phyloP scores from a whole-genome alignment of 2,329 filamentous ascomycete species.

The Trichophyton equinum region DNA sequence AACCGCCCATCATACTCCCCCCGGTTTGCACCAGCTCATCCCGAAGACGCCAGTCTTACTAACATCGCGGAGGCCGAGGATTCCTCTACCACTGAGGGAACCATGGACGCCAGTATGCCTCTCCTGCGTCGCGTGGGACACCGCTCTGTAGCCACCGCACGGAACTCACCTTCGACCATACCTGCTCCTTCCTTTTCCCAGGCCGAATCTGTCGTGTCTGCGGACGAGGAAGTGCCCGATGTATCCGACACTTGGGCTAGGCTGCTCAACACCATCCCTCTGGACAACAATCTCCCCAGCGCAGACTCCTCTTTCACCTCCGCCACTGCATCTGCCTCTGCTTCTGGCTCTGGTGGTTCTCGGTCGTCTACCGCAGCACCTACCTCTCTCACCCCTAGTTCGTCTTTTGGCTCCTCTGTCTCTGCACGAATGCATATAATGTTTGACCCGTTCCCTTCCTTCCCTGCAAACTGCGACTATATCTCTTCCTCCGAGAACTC shows the following conservation, averaged over 20 bases:
- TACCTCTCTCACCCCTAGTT: slow-evolving; percentile 30
- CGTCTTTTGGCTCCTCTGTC: slow-evolving; percentile 14
- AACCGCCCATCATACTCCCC: slow-evolving; percentile 25
- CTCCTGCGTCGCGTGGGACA: slow-evolving; percentile 25
- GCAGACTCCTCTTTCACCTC: slow-evolving; percentile 73
- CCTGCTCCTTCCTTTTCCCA: not conserved
- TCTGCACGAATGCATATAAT: not conserved
- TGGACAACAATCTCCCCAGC: slow-evolving; percentile 69
- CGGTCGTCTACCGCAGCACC: slow-evolving; percentile 22
- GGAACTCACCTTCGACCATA: slow-evolving; percentile 9
- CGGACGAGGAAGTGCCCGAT: slow-evolving; percentile 40
- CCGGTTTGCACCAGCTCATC: slow-evolving; percentile 33
- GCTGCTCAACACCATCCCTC: slow-evolving; percentile 64
- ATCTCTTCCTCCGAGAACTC: slow-evolving; percentile 12
- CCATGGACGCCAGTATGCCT: slow-evolving; percentile 17
- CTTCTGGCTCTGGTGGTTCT: not conserved
- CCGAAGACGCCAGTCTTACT: slow-evolving; percentile 5
- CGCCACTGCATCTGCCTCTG: slow-evolving; percentile 20
- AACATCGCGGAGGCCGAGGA: not conserved
- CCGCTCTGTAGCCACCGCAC: slow-evolving; percentile 20
- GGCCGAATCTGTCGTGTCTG: slow-evolving; percentile 21
- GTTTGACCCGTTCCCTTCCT: slow-evolving; percentile 5
- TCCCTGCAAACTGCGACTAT: slow-evolving; percentile 8
- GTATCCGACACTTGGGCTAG: slow-evolving; percentile 61
- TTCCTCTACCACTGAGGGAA: not conserved